Evolutionary conservation across 1,139 yeast genomes (phyloP).

Genomic region (Candida tropicalis): DNA sequence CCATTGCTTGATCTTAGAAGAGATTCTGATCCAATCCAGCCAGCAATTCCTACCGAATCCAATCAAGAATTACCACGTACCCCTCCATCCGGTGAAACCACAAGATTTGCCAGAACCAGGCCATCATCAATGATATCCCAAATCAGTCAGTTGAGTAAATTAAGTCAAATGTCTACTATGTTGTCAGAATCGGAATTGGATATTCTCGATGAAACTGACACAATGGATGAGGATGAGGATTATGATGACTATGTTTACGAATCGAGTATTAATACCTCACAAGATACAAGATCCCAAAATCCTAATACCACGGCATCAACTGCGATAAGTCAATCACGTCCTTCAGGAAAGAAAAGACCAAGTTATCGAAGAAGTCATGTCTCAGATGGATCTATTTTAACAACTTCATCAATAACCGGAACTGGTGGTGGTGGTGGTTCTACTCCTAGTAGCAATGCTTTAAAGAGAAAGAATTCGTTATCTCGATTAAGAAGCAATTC

Average conservation of each 20-base stretch:
- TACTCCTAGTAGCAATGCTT: slow-evolving; percentile 8
- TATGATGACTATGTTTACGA: slow-evolving; percentile 41
- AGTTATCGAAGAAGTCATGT: slow-evolving; percentile 35
- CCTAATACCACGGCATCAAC: slow-evolving; percentile 5
- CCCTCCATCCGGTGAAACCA: slow-evolving; percentile 14
- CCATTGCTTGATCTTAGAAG: neutral
- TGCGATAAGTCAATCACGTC: neutral
- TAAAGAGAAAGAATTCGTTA: slow-evolving; percentile 31
- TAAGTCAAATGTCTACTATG: slow-evolving; percentile 60
- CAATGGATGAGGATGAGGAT: slow-evolving; percentile 43
- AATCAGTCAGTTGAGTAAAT: slow-evolving; percentile 54
- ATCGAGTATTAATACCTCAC: slow-evolving; percentile 33
- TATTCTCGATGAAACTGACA: slow-evolving; percentile 46
- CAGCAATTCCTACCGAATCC: neutral
- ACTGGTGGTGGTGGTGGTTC: slow-evolving; percentile 6
- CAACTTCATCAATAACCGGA: slow-evolving; percentile 35
- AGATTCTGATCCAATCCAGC: slow-evolving; percentile 2
- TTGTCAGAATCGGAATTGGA: slow-evolving; percentile 49
- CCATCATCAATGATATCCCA: slow-evolving; percentile 73
- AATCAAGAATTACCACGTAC: slow-evolving; percentile 13
- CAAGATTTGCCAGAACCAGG: slow-evolving; percentile 35
- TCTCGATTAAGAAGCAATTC: slow-evolving; percentile 43
- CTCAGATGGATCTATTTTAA: slow-evolving; percentile 42
- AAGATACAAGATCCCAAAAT: slow-evolving; percentile 19
- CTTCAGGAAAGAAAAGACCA: slow-evolving; percentile 29